A percentile compares a stretch with the other conserved stretches of the same genome.
Conservation (phyloP, 805 yeast species). For the Kurtzmaniella fragi region DNA sequence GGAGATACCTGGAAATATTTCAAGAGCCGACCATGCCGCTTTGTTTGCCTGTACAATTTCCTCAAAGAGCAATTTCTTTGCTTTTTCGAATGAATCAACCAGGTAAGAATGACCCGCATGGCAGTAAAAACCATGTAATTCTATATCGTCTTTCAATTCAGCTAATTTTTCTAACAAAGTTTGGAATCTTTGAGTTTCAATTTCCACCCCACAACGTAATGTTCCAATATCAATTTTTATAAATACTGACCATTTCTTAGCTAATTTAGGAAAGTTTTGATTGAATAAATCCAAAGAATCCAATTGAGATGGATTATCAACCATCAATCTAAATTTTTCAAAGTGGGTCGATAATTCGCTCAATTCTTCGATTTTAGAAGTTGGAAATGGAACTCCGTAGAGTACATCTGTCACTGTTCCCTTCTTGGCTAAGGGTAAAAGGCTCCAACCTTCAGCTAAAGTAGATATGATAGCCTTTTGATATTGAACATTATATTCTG, state of each 20-base stretch:
- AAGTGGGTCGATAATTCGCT: conserved; percentile 37
- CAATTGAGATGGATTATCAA: conserved; percentile 58
- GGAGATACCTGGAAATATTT: conserved; percentile 26
- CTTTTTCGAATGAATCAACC: conserved; percentile 40
- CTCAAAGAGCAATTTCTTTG: conserved; percentile 43
- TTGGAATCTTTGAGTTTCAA: conserved; percentile 29
- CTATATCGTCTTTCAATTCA: conserved; percentile 24
- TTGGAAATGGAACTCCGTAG: conserved; percentile 41
- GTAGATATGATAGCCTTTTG: conserved; percentile 64
- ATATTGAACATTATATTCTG: conserved; percentile 17
- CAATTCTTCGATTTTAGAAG: conserved; percentile 46
- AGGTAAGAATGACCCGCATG: conserved; percentile 78
- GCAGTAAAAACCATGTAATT: conserved; percentile 64
- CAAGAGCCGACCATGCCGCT: conserved; percentile 41
- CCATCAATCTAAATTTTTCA: conserved; percentile 47
- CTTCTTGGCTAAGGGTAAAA: conserved; percentile 34
- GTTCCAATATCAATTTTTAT: conserved; percentile 71
- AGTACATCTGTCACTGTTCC: conserved; percentile 31
- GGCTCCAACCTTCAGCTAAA: conserved; percentile 56
- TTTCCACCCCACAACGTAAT: conserved; percentile 56
- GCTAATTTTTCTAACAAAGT: conserved; percentile 28
- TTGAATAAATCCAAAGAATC: conserved; percentile 39
- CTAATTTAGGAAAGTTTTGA: conserved; percentile 7
- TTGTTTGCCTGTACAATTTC: conserved; percentile 54
- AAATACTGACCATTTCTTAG: conserved; percentile 55